Evolutionary conservation across 1,284 basidiomycete genomes (phyloP), one percentile per base, ranked within the genome.

Genomic region (Moniliophthora roreri): DNA sequence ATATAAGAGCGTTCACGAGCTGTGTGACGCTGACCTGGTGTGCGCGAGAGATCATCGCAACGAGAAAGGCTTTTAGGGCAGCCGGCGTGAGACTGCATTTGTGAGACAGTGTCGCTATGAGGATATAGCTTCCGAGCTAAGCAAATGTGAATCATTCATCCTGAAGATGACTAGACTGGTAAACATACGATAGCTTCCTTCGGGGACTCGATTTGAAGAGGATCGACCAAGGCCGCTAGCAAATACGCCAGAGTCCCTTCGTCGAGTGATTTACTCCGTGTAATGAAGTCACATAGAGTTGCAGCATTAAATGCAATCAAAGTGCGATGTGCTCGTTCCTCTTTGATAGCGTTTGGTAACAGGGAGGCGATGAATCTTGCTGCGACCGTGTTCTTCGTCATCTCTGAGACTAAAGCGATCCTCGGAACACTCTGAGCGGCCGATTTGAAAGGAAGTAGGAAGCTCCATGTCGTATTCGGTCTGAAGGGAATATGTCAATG

Each of bases 261-360:
- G 57, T 85, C 79, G n/a, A 89, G 59, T 4, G 62, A 59, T 54
- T 81, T 76, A 51, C 63, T 71, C 24, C 79, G 74, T 32, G 83
- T 80, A 42, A 97, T 75, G 60, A 91, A 92, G 48, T 93, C 93
- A 23, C 96, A 82, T 42, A 95, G 72, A 0, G 82, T 83, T 2
- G 91, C 86, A 3, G 87, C 82, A 72, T 94, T 94, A 71, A 98
- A 98, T 0, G 86, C 85, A 41, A 95, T 72, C 11, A 98, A 73
- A 0, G 89, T 82, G 37, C 87, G 87, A 66, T 97, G 88, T 0
- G 77, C 69, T 34, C 70, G 69, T 0, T 68, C 74, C 55, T 77
- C 78, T 60, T 79, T 79, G 52, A 89, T 62, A 0, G 84, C 81
- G 20, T 67, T 68, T 1, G 91, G 84, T 15, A 94, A 74, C 6